Conservation (phyloP, 106 monocot species). For the Platanthera guangdongensis region DNA sequence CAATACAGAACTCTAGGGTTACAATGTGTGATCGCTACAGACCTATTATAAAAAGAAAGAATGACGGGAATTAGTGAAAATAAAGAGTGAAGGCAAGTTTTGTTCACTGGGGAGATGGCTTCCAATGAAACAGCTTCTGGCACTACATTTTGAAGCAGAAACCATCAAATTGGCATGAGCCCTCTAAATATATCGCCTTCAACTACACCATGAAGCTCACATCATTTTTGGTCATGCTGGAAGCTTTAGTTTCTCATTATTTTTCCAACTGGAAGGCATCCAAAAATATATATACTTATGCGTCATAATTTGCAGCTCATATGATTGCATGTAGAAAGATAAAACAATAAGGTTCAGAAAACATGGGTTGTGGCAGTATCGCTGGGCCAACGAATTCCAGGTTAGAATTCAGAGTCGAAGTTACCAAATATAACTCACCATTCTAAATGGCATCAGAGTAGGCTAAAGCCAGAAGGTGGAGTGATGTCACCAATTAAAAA, state of each 20-base stretch:
- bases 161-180: neutral
- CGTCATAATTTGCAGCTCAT: neutral
- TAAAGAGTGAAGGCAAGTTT: no score
- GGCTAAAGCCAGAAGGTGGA: no score
- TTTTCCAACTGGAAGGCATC: neutral
- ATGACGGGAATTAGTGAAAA: no score
- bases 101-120: neutral
- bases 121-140: neutral
- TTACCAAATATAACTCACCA: no score
- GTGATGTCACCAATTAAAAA: no score
- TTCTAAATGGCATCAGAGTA: no score
- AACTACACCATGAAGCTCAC: neutral
- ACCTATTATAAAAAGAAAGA: no score
- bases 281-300: neutral
- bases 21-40: no score
- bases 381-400: no score
- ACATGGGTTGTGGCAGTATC: no score
- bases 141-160: neutral
- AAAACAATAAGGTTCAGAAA: no score
- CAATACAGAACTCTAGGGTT: neutral
- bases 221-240: conserved; percentile 1
- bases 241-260: conserved; percentile 1
- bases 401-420: no score
- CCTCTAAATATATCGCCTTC: neutral
- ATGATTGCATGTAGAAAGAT: neutral